Evolutionary conservation across 1,284 basidiomycete species (phyloP).

Genomic region (Mycena sp.): DNA sequence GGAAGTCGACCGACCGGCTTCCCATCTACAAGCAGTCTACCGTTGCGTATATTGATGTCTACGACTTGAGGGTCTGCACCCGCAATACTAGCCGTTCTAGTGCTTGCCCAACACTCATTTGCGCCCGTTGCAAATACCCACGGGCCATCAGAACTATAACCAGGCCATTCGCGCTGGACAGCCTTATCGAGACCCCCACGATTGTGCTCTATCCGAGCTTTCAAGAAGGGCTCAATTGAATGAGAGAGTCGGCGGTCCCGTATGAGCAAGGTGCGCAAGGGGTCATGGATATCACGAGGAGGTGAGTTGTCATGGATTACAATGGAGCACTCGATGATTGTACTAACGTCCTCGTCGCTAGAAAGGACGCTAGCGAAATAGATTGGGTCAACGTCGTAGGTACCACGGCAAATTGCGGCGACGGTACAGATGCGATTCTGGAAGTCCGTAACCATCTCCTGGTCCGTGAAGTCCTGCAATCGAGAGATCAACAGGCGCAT

Average conservation of each 20-base stretch:
- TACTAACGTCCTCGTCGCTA: conserved; percentile 5
- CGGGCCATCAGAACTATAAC: conserved; percentile 41
- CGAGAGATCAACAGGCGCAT: conserved; percentile 12
- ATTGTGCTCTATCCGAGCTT: background rate
- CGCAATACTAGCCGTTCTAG: background rate
- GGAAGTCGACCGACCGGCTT: conserved; percentile 53
- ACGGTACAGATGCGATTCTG: conserved; percentile 19
- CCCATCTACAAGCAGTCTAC: conserved; percentile 55
- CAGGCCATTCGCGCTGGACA: conserved; percentile 49
- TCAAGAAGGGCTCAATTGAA: conserved; percentile 9
- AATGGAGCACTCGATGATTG: conserved; percentile 19
- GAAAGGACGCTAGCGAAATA: conserved; percentile 15
- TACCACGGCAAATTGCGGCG: conserved; percentile 17
- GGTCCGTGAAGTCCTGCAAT: conserved; percentile 19
- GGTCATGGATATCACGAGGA: conserved; percentile 10
- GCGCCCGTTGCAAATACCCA: conserved; percentile 16
- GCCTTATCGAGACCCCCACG: conserved; percentile 49
- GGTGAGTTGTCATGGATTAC: conserved; percentile 7
- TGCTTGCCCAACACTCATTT: conserved; percentile 34
- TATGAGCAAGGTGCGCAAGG: conserved; percentile 7
- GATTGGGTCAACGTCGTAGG: conserved; percentile 19
- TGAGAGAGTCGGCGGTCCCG: conserved; percentile 6
- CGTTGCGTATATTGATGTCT: conserved; percentile 54
- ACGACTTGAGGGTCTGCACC: conserved; percentile 37
- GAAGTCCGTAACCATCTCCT: conserved; percentile 17